Conservation (phyloP, 805 yeast species). For the Cyberlindnera xishuangbannaensis region DNA sequence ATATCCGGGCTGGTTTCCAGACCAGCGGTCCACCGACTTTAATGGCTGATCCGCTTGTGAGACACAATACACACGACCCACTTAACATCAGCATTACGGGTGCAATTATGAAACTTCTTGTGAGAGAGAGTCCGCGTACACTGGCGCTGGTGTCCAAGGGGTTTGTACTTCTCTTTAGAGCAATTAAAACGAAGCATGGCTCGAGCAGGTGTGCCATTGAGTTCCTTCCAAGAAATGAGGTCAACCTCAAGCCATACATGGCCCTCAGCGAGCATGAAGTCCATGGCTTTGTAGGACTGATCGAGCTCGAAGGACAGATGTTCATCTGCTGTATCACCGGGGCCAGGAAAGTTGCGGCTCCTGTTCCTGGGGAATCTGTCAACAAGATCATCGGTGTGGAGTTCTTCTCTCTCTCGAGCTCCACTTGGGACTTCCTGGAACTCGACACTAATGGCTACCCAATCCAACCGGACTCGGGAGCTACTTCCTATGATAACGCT, state of each 20-base stretch:
- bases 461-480: conserved; percentile 28
- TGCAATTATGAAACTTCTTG: conserved; percentile 32
- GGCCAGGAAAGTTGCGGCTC: conserved; percentile 71
- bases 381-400: conserved; percentile 81
- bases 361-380: conserved; percentile 73
- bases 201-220: conserved; percentile 42
- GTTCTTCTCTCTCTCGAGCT: conserved; percentile 66
- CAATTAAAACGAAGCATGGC: conserved; percentile 28
- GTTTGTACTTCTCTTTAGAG: conserved; percentile 42
- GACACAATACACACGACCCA: too few relatives aligned
- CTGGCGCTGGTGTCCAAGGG: conserved; percentile 37
- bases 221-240: conserved; percentile 34
- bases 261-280: conserved; percentile 40
- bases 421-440: conserved; percentile 76
- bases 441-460: conserved; percentile 68
- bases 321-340: conserved; percentile 79
- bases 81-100: too few relatives aligned
- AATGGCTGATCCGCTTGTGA: too few relatives aligned
- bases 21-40: too few relatives aligned
- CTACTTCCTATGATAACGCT: too few relatives aligned
- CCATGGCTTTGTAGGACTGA: conserved; percentile 75
- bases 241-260: conserved; percentile 34
- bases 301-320: conserved; percentile 58
- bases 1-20: too few relatives aligned
- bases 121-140: conserved; percentile 33